Base-by-base conservation (phyloP, 2,329 filamentous ascomycete species). In the Cryphonectria japonica region DNA sequence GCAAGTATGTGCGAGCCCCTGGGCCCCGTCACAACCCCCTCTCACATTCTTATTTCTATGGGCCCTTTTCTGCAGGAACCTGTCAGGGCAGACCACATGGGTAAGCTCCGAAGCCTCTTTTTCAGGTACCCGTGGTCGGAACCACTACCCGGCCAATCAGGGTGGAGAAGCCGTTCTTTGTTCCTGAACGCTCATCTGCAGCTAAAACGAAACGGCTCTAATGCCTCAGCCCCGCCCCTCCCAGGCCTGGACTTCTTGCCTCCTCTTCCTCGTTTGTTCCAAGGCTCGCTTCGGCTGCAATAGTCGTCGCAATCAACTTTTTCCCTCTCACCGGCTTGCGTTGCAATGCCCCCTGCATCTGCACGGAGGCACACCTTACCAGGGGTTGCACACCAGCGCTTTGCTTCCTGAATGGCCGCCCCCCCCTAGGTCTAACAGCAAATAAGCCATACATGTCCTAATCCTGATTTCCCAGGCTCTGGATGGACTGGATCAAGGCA, bases 111-210 rank as follows among this genome's bases (percentile, higher is more conserved):
- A 43, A 61, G 13, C 76, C 74, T 71, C 77, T 80, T 80, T 80
- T 80, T 78, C 80, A 83, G 82, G 82, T 79, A 83, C 82, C 80
- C 80, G 80, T 79, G 75, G 22, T 61, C 74, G 72, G 74, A 75
- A 75, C 63, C 69, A 74, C 68, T 43, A 68, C 57, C 71, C 68
- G 74, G 63, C 81, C 81, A 82, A 82, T 81, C 70, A 72, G 63
- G 66, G 63, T 29, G 63, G 65, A 61, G 52, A 69, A 67, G 72
- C 70, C 65, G 50, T 37, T 37, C n/a, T 26, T 26, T 67, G 65
- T 57, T 67, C 74, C 73, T 72, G 71, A 69, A 50, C 54, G 64
- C 43, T 43, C 69, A 69, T 63, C 60, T 70, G 68, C 72, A 74
- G 66, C 66, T 74, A 61, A 39, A 39, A 61, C 59, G 59, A 61